Evolutionary conservation across 495 filamentous ascomycete genomes (phyloP), one percentile per base, ranked within the genome.

Genomic region (Tuber borchii): DNA sequence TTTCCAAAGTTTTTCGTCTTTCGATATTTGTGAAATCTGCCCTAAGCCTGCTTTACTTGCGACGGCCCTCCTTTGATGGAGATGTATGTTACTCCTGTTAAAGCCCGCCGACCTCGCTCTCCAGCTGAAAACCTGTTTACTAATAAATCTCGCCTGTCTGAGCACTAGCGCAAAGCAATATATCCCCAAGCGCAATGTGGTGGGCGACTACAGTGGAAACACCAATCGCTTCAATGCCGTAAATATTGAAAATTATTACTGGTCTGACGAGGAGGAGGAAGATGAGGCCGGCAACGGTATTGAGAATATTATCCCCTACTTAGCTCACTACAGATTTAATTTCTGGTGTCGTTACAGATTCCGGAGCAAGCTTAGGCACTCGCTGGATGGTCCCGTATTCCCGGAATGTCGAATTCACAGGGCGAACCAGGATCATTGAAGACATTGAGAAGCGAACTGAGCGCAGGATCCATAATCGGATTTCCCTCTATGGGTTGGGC

Each of bases 401-500:
- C 19, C 76, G 80, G 5, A 85, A 87, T 74, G 70, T 72, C 69
- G 77, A 83, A 39, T 87, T 87, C 80, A 78, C 86, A 48, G 84
- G 85, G 44, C 83, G 86, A 48, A 73, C 84, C 75, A 78, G 78
- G 34, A 81, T 84, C 31, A 80, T 86, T 69, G 72, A 71, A n/a
- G 78, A 78, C 31, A 82, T 87, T 70, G 73, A 80, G 51, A 22
- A 74, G 10, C 79, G 56, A 75, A 65, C 80, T 75, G 22, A 75
- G 69, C 73, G 72, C 20, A 73, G 74, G 31, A 75, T 51, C 26
- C 72, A 74, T n/a, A 76, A 71, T n/a, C 40, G 82, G 22, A 83
- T 82, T 22, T 84, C 85, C 3, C 75, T 86, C 65, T 80, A 80
- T 73, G 86, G 85, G 1, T 77, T 87, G 43, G 87, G 87, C 22